phyloP scores from a whole-genome alignment of 495 filamentous ascomycete species.

The Polyplosphaeria fusca region DNA sequence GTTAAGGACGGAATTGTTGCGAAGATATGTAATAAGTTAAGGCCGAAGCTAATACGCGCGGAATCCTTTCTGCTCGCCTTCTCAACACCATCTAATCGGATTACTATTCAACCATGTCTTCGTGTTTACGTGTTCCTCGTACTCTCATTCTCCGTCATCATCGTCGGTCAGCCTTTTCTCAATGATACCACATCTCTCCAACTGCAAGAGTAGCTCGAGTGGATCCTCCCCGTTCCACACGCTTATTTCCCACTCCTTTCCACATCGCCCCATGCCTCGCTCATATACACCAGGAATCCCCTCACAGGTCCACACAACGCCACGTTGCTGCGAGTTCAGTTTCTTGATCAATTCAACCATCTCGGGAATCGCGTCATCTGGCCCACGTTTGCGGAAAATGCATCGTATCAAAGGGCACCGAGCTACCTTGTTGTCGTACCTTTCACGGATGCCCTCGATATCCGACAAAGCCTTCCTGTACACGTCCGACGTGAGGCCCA shows the following conservation, averaged over 20 bases:
- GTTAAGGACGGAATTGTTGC: too few relatives aligned
- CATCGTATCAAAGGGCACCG: neutral
- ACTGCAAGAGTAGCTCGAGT: constrained; percentile 24
- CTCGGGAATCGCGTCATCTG: constrained; percentile 6
- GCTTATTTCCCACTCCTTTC: constrained; percentile 23
- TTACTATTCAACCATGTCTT: too few relatives aligned
- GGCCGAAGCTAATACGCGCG: too few relatives aligned
- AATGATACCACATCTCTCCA: constrained; percentile 28
- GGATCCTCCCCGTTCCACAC: constrained; percentile 21
- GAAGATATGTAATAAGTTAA: too few relatives aligned
- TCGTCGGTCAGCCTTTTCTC: constrained; percentile 22
- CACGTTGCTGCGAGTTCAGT: constrained; percentile 3
- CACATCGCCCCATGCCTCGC: neutral
- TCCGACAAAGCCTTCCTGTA: constrained; percentile 1
- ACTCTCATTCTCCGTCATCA: constrained; percentile 1
- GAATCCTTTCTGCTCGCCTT: too few relatives aligned
- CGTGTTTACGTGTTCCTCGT: too few relatives aligned
- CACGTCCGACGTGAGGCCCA: constrained; percentile 4
- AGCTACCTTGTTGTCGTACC: neutral
- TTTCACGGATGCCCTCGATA: constrained; percentile 8
- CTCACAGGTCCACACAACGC: constrained; percentile 23
- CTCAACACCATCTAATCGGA: too few relatives aligned
- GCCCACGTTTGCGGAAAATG: neutral
- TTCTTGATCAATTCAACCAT: constrained; percentile 16
- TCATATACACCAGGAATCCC: constrained; percentile 18